Conservation (phyloP, 345 rosid genomes). For the Aethionema arabicum region DNA sequence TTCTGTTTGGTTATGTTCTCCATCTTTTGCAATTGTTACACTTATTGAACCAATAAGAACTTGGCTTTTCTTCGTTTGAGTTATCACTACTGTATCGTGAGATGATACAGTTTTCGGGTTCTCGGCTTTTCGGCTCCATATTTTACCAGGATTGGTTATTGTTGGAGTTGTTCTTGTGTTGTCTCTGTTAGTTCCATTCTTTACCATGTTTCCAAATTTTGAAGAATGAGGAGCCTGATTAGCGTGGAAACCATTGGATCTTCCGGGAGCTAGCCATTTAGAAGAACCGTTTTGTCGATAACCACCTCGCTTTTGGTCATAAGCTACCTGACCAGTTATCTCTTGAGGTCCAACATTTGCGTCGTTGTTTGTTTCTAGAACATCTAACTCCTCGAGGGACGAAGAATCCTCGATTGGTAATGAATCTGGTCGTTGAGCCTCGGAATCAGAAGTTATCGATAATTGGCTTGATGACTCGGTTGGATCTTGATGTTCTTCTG, state of each 20-base stretch:
- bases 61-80: constrained; percentile 48
- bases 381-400: constrained; percentile 40
- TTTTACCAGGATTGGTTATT: constrained; percentile 48
- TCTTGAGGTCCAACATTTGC: constrained; percentile 48
- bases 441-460: constrained; percentile 46
- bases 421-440: constrained; percentile 41
- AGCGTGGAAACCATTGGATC: constrained; percentile 48
- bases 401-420: constrained; percentile 39
- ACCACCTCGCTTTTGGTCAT: constrained; percentile 38
- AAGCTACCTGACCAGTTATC: constrained; percentile 35
- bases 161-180: constrained; percentile 34
- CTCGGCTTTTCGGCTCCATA: constrained; percentile 75
- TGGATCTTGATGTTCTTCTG: constrained; percentile 43
- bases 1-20: constrained; percentile 42
- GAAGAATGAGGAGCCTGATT: constrained; percentile 42
- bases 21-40: constrained; percentile 53
- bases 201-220: constrained; percentile 51
- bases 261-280: constrained; percentile 48
- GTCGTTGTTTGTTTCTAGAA: constrained; percentile 38
- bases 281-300: constrained; percentile 32
- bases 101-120: constrained; percentile 41
- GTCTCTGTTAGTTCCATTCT: constrained; percentile 58
- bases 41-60: constrained; percentile 83
- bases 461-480: constrained; percentile 47
- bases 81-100: constrained; percentile 43